Percentiles rank a stretch among this genome's conserved stretches.
These are phyloP conservation scores for Candida nanaspora DNA, from an alignment of 805 yeast genomes.

Conservation along the genomic window DNA sequence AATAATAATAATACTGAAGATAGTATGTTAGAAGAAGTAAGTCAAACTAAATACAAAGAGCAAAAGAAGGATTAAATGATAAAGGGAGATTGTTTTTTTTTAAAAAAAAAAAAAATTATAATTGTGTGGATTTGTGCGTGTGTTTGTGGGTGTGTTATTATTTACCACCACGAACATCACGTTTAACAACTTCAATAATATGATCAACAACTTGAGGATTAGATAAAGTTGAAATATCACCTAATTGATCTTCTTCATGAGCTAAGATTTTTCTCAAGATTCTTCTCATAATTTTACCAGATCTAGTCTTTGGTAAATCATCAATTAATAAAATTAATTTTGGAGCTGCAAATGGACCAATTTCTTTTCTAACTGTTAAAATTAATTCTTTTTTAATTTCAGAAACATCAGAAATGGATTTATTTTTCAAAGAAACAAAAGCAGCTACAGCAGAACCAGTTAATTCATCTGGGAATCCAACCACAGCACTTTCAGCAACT, in stretches of 20 bases:
- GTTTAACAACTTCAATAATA: constrained; percentile 46
- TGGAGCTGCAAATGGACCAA: constrained; percentile 86
- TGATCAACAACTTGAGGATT: constrained; percentile 70
- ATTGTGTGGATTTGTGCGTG: no score
- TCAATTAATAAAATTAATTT: constrained; percentile 63
- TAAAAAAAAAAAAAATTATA: no score
- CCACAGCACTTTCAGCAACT: constrained; percentile 78
- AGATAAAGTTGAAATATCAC: constrained; percentile 71
- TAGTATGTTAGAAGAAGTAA: no score
- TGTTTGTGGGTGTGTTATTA: no score
- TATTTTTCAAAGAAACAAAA: constrained; percentile 62
- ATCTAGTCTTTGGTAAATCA: constrained; percentile 80
- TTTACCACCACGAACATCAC: constrained; percentile 3
- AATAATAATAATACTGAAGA: no score
- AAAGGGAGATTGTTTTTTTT: no score
- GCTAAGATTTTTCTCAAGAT: constrained; percentile 71
- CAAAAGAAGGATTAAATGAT: no score
- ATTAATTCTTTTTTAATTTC: constrained; percentile 57
- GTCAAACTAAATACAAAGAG: no score
- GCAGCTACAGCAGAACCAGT: constrained; percentile 87
- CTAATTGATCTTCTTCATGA: constrained; percentile 72
- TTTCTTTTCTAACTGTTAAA: constrained; percentile 67
- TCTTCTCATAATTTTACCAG: constrained; percentile 85
- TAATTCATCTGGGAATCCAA: constrained; percentile 74
- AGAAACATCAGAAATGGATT: constrained; percentile 35